Evolutionary conservation across 768 basidiomycete genomes (phyloP), one percentile per base, ranked within the genome.

Genomic region (Leucocoprinus leucothites): DNA sequence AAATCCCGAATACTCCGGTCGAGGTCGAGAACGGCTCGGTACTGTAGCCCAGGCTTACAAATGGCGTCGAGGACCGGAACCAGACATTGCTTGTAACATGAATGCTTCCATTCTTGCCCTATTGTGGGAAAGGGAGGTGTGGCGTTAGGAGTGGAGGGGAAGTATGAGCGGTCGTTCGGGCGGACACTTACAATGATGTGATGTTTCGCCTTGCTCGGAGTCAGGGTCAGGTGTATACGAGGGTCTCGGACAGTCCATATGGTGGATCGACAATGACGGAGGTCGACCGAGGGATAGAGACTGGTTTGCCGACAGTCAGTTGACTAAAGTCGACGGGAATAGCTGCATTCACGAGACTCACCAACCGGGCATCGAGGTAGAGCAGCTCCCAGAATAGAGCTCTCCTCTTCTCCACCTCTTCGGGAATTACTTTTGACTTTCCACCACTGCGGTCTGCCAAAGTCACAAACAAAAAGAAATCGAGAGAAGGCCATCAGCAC

Each of bases 31-130:
- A 87, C 72, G 5, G 65, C 74, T 22, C 69, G 71, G 61, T 80
- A 78, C 53, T 84, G 79, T 13, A 76, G 63, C 14, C 74, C 71
- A n/a, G 78, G 80, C 56, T 81, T 75, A 1, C 84, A 80, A 40
- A 78, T 79, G 16, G 77, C 72, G 45, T 85, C 81, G 11, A 86
- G 70, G 9, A 86, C 82, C 1, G 85, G 85, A 18, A 80, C 77
- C 28, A 86, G 72, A 61, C 84, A 87, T 26, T 80, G 64, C 2
- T 75, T 62, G 61, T 84, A 84, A 63, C 83, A 87, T 0, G 76
- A 74, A 60, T 87, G 82, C 62, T 85, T 86, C 86, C 86, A 88
- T 71, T 82, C 80, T 62, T 85, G 84, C 67, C 84, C 86, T 87
- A 52, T 21, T 14, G 46, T 19, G 51, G 43, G 31, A 34, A 53